Conservation (phyloP, 2,329 filamentous ascomycete genomes). For the Cladosporium sp. region DNA sequence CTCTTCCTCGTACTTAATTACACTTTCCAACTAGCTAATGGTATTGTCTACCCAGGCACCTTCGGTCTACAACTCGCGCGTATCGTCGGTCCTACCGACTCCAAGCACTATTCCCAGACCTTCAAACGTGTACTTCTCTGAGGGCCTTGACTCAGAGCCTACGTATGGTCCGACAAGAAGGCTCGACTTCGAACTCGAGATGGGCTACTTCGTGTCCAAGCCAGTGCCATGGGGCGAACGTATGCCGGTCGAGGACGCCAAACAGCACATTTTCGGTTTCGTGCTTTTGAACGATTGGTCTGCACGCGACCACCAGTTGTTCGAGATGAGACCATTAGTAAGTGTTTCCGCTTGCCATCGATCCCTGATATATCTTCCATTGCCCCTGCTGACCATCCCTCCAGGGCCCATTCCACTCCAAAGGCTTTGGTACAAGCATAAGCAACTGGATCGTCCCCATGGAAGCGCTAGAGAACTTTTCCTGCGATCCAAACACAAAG, state of each 20-base stretch:
- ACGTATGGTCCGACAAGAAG: conserved; percentile 40
- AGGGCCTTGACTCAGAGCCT: conserved; percentile 24
- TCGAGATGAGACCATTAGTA: conserved; percentile 6
- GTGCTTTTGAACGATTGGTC: conserved; percentile 62
- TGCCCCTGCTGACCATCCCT: too few species aligned
- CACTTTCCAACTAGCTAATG: background rate
- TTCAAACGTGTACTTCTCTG: conserved; percentile 38
- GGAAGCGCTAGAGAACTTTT: conserved; percentile 49
- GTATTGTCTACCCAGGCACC: conserved; percentile 15
- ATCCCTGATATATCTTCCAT: too few species aligned
- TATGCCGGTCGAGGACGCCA: conserved; percentile 39
- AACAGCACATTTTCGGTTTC: conserved; percentile 59
- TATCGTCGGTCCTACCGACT: conserved; percentile 27
- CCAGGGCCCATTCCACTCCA: conserved; percentile 58
- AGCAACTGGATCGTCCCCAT: conserved; percentile 60
- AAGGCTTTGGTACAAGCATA: conserved; percentile 57
- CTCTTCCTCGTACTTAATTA: background rate
- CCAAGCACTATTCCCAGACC: conserved; percentile 40
- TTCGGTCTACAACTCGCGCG: conserved; percentile 41
- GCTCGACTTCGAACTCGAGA: conserved; percentile 49
- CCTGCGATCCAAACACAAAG: conserved; percentile 22
- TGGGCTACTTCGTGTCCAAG: conserved; percentile 43
- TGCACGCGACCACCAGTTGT: conserved; percentile 20
- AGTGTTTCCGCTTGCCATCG: background rate
- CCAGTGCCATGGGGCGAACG: conserved; percentile 37